Conservation (phyloP, 345 rosid genomes). For the rapeseed (Brassica napus) region Da-Ae NC_063450.1:42004001-42004500, state of each 20-base stretch:
- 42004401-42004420: slow-evolving; percentile 17
- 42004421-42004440: slow-evolving; percentile 28
- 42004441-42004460: slow-evolving; percentile 16
- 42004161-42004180: slow-evolving; percentile 88
- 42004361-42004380: slow-evolving; percentile 9
- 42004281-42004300: slow-evolving; percentile 87
- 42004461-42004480: not conserved
- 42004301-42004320: slow-evolving; percentile 72
- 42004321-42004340: not conserved
- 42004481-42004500: slow-evolving; percentile 4
- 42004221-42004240: slow-evolving; percentile 70
- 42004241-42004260: slow-evolving; percentile 95
- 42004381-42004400: slow-evolving; percentile 1
- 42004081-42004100: slow-evolving; percentile 22
- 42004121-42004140: not conserved
- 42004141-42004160: slow-evolving; percentile 49
- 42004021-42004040: slow-evolving; percentile 96
- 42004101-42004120: too few species aligned
- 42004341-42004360: slow-evolving; percentile 15
- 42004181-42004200: slow-evolving; percentile 94
- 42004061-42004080: slow-evolving; percentile 96
- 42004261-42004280: slow-evolving; percentile 98
- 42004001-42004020: slow-evolving; percentile 99
- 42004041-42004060: slow-evolving; percentile 97
- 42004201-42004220: slow-evolving; percentile 92